phyloP scores from a whole-genome alignment of 2,329 filamentous ascomycete genomes.

The Colletotrichum theobromicola region DNA sequence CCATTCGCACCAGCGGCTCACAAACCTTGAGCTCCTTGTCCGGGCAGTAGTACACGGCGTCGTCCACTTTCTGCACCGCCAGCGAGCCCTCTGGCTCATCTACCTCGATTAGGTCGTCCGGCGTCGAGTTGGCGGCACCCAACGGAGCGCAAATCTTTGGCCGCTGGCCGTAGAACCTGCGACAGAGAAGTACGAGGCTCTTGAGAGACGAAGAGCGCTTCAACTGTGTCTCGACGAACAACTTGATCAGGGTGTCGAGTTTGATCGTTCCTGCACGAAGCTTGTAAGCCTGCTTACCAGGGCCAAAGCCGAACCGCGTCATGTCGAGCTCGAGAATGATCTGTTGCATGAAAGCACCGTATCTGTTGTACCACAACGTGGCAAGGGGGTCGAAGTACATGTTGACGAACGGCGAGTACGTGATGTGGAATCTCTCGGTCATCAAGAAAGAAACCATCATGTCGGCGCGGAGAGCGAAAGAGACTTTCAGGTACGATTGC shows the following conservation, averaged over 20 bases:
- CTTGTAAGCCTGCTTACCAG: conserved; percentile 23
- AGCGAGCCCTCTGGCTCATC: not conserved
- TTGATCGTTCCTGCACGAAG: conserved; percentile 29
- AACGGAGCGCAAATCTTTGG: not conserved
- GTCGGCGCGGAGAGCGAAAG: conserved; percentile 40
- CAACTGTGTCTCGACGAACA: conserved; percentile 32
- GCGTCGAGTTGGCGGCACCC: not conserved
- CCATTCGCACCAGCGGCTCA: conserved; percentile 33
- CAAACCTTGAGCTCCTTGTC: conserved; percentile 35
- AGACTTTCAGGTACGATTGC: conserved; percentile 31
- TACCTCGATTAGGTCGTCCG: not conserved
- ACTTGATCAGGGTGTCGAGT: conserved; percentile 29
- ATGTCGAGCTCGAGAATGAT: conserved; percentile 47
- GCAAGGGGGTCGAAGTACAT: conserved; percentile 36
- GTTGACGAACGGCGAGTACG: conserved; percentile 41
- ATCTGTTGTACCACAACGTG: conserved; percentile 37
- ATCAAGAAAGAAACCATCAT: conserved; percentile 40
- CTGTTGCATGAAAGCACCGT: conserved; percentile 38
- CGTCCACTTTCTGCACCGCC: not conserved
- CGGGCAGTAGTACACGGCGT: conserved; percentile 31
- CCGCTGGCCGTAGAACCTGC: conserved; percentile 34
- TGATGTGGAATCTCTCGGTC: conserved; percentile 40
- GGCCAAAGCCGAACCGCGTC: conserved; percentile 39
- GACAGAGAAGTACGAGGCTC: conserved; percentile 37
- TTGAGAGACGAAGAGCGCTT: conserved; percentile 27